Conservation (phyloP, 768 basidiomycete genomes). For the Xerocomus spinulosus region DNA sequence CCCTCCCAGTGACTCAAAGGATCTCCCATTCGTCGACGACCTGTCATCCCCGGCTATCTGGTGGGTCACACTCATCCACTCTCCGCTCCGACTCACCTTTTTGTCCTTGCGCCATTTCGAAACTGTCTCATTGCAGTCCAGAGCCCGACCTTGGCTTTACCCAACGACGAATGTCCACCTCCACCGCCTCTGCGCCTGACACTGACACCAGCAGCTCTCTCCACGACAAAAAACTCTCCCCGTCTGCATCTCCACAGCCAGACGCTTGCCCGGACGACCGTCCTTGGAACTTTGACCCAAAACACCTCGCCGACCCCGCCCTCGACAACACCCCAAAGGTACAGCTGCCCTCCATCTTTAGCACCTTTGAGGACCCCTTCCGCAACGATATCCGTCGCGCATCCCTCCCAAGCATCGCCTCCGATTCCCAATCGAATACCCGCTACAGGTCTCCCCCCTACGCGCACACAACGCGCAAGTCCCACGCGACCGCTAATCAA, state of each 20-base stretch:
- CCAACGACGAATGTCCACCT: constrained; percentile 72
- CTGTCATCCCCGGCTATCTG: constrained; percentile 47
- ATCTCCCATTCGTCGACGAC: constrained; percentile 41
- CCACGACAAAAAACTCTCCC: constrained; percentile 56
- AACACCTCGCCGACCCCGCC: constrained; percentile 37
- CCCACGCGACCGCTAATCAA: constrained; percentile 41
- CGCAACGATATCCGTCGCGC: constrained; percentile 54
- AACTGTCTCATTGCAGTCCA: constrained; percentile 28
- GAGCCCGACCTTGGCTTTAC: constrained; percentile 51
- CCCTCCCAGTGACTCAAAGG: constrained; percentile 37
- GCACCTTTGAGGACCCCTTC: constrained; percentile 59
- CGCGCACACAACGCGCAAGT: constrained; percentile 45
- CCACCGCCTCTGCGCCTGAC: constrained; percentile 64
- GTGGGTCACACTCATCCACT: constrained; percentile 32
- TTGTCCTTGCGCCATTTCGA: constrained; percentile 10
- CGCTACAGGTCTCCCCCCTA: constrained; percentile 56
- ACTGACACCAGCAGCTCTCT: constrained; percentile 55
- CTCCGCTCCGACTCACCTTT: constrained; percentile 10
- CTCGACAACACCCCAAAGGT: constrained; percentile 47
- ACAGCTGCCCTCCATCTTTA: constrained; percentile 71
- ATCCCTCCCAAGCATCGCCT: constrained; percentile 57
- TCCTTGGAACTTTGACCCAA: constrained; percentile 32
- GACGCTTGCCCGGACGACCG: constrained; percentile 31
- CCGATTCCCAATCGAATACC: constrained; percentile 38
- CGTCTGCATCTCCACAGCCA: constrained; percentile 45